These are phyloP conservation scores for Boletus barrowsii DNA, from an alignment of 768 basidiomycete species.

Conservation along the genomic window DNA sequence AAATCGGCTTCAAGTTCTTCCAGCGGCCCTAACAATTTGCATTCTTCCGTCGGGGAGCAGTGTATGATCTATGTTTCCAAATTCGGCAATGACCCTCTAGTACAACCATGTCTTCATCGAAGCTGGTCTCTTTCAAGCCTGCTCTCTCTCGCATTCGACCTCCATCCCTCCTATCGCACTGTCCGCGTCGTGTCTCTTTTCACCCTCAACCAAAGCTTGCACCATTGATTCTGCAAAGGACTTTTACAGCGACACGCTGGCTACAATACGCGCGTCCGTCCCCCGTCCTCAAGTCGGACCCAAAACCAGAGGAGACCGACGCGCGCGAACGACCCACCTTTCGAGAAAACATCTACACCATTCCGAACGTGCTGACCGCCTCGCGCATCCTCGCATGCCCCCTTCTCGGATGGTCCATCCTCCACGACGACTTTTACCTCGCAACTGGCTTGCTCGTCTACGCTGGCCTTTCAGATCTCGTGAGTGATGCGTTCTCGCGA, in stretches of 20 bases:
- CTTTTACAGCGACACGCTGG: conserved; percentile 11
- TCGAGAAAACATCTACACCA: conserved; percentile 89
- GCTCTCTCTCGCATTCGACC: conserved; percentile 9
- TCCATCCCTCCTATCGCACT: background rate
- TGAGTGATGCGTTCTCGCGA: conserved; percentile 37
- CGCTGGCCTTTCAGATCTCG: conserved; percentile 90
- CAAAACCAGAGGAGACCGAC: conserved; percentile 1
- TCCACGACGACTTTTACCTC: conserved; percentile 73
- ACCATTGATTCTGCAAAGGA: conserved; percentile 2
- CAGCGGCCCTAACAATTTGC: no score
- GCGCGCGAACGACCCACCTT: conserved; percentile 32
- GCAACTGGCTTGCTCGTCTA: conserved; percentile 85
- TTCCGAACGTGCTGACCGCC: conserved; percentile 86
- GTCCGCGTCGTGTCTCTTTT: background rate
- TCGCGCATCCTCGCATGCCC: conserved; percentile 90
- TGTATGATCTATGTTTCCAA: no score
- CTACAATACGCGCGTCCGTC: conserved; percentile 13
- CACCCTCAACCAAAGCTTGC: background rate
- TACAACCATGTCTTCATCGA: conserved; percentile 11
- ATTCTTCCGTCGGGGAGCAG: no score
- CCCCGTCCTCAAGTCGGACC: conserved; percentile 1
- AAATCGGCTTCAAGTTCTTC: no score
- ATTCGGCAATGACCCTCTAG: conserved; percentile 3
- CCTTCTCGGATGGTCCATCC: conserved; percentile 84
- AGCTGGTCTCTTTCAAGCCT: background rate